phyloP scores from a whole-genome alignment of 768 basidiomycete genomes.

The Auricularia sp. region DNA sequence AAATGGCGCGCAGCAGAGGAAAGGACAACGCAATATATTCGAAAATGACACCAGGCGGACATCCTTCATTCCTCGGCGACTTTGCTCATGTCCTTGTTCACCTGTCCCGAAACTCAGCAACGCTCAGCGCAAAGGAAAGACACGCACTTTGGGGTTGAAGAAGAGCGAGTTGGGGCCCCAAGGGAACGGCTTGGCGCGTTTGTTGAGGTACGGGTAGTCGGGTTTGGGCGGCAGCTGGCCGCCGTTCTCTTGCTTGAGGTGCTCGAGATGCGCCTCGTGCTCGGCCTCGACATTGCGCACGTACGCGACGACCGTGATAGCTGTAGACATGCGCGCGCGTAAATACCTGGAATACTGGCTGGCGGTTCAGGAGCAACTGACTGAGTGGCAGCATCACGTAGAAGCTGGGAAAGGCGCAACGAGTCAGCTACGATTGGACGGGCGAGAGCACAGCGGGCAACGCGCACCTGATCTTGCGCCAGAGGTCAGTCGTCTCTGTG shows the following conservation, averaged over 20 bases:
- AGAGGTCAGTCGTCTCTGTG: conserved; percentile 65
- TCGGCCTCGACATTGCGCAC: conserved; percentile 45
- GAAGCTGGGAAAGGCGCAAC: conserved; percentile 33
- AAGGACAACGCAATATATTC: too few relatives aligned
- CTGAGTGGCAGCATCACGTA: conserved; percentile 69
- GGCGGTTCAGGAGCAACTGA: conserved; percentile 28
- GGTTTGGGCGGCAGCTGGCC: conserved; percentile 63
- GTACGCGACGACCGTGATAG: conserved; percentile 28
- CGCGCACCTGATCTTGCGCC: conserved; percentile 67
- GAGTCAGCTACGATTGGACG: background rate
- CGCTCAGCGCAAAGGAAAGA: background rate
- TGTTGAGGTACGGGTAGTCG: conserved; percentile 69
- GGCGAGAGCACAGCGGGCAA: background rate
- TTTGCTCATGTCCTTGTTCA: conserved; percentile 52
- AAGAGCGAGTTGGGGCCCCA: conserved; percentile 81
- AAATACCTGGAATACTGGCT: conserved; percentile 7
- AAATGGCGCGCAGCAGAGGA: too few relatives aligned
- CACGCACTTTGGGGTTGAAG: conserved; percentile 63
- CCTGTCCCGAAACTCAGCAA: conserved; percentile 23
- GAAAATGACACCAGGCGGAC: background rate
- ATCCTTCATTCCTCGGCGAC: conserved; percentile 12
- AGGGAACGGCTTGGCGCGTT: conserved; percentile 67
- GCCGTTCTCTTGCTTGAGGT: conserved; percentile 60
- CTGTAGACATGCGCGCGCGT: conserved; percentile 6
- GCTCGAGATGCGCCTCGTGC: conserved; percentile 61